phyloP scores from a whole-genome alignment of 768 basidiomycete genomes.

The Tubosaeta sp. region DNA sequence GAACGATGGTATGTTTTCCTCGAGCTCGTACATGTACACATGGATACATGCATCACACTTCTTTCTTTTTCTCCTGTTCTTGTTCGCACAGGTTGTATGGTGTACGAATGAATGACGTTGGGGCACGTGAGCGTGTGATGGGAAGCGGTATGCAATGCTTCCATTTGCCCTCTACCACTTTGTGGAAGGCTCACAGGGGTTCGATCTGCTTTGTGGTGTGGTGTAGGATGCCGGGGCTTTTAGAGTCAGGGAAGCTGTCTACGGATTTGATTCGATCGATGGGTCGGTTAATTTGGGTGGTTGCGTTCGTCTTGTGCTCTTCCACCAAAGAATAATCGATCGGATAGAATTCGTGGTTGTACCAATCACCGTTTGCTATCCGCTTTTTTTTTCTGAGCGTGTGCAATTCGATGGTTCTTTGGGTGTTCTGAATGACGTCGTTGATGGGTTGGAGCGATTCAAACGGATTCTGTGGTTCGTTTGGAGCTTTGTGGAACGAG shows the following conservation, averaged over 20 bases:
- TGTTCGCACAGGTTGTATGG: too few relatives aligned
- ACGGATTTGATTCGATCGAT: not conserved
- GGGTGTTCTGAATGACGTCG: not conserved
- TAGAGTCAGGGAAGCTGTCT: not conserved
- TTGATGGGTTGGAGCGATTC: not conserved
- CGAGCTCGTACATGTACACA: not conserved
- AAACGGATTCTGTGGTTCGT: not conserved
- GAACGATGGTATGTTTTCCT: conserved; percentile 5
- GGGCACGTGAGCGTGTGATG: not conserved
- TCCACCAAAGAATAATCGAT: not conserved
- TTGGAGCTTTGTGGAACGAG: not conserved
- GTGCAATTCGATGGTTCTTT: not conserved
- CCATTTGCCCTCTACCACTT: not conserved
- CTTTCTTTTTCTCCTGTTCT: not conserved
- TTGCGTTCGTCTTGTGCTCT: not conserved
- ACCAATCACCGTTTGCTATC: not conserved
- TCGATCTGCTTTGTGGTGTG: not conserved
- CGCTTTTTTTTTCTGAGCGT: not conserved
- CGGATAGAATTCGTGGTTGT: not conserved
- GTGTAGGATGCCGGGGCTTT: not conserved
- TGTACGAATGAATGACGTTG: too few relatives aligned
- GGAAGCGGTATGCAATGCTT: not conserved
- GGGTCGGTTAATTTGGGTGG: not conserved
- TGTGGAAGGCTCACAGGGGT: not conserved
- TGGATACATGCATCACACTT: not conserved